phyloP scores from a whole-genome alignment of 106 monocot species.

The Allium sativum region DNA sequence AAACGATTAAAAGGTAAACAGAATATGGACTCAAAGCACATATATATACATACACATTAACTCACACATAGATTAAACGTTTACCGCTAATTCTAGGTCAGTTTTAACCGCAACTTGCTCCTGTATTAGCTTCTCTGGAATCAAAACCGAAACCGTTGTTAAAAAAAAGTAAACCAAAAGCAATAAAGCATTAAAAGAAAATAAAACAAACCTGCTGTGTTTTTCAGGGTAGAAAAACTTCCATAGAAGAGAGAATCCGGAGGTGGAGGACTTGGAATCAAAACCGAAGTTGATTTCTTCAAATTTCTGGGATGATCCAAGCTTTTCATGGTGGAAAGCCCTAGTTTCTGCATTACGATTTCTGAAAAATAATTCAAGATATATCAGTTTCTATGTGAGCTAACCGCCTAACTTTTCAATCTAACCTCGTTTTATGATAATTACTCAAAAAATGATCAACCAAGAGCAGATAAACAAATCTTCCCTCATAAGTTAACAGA shows the following conservation, averaged over 20 bases:
- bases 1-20: neutral
- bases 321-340: slow-evolving; percentile 44
- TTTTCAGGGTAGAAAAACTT: slow-evolving; percentile 76
- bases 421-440: too few relatives aligned
- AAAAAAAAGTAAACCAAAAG: neutral
- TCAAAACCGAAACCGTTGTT: slow-evolving; percentile 13
- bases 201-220: slow-evolving; percentile 65
- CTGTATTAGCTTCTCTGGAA: slow-evolving; percentile 91
- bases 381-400: too few relatives aligned
- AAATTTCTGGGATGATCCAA: slow-evolving; percentile 57
- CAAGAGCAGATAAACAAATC: too few relatives aligned
- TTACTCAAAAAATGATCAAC: too few relatives aligned
- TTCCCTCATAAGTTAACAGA: too few relatives aligned
- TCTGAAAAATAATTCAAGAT: neutral
- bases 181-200: neutral
- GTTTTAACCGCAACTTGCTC: slow-evolving; percentile 93
- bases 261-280: slow-evolving; percentile 35
- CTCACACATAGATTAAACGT: neutral
- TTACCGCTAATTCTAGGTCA: slow-evolving; percentile 95
- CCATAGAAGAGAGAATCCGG: slow-evolving; percentile 51
- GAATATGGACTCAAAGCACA: too few relatives aligned
- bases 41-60: too few relatives aligned
- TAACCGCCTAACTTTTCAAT: too few relatives aligned
- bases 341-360: slow-evolving; percentile 61
- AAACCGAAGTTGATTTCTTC: slow-evolving; percentile 20